Evolutionary conservation across 1,284 basidiomycete species (phyloP), one percentile per base, ranked within the genome.

Genomic region (Ceratobasidium theobromae): DNA sequence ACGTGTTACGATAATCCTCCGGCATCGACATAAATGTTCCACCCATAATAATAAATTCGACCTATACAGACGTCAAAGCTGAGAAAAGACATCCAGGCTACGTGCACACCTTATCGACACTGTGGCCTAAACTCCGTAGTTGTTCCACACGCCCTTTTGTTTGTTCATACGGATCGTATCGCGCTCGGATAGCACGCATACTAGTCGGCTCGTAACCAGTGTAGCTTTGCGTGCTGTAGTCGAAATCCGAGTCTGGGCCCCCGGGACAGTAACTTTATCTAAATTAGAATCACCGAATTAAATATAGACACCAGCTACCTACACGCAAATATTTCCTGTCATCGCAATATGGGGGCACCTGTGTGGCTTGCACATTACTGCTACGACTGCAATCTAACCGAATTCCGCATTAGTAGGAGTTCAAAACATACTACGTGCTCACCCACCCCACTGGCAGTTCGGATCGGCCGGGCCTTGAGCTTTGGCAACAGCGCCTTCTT

Each of bases 291-390:
- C 1, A 68, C 23, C 4, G 12, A 49, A 68, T 27, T 62, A 35
- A 67, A 46, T 21, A 53, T 30, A 38, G 12, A 6, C 16, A 38
- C 2, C 43, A 45, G 27, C 14, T 6, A 78, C 87, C 71, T 73
- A 94, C 87, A 99, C 96, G 78, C 97, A 99, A 58, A 99, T 98
- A 74, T 99, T 98, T n/a, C 97, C 97, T 0, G 97, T 99, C 90
- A 99, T 96, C 4, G 97, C 97, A 68, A 99, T 99, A 78, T 99
- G 97, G 4, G 97, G 97, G 80, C 97, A 99, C 55, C 97, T 86
- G 81, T 99, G 97, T 1, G 97, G 97, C 76, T 99, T 99, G 82
- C 95, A 98, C 97, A 99, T 99, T 40, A 99, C 96, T 3, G 97
- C 97, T 4, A 99, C 97, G 16, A 99, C 97, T 1, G 97, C 97